phyloP scores from a whole-genome alignment of 1,139 yeast genomes.

The Zygoascus hellenicus region DNA sequence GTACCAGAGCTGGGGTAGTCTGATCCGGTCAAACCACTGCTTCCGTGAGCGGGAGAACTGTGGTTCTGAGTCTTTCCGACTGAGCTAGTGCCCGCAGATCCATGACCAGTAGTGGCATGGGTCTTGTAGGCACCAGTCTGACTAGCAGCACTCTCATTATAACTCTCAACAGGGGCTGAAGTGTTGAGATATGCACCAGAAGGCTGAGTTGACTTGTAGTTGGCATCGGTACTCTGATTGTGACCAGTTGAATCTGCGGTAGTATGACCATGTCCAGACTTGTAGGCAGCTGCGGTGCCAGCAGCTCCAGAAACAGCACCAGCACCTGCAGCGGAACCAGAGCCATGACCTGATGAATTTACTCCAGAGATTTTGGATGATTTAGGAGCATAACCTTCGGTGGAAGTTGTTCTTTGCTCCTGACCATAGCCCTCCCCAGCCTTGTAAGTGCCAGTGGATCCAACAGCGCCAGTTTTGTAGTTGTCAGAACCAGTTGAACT shows the following conservation, averaged over 20 bases:
- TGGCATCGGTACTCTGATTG: not conserved
- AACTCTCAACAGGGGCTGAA: not conserved
- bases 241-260: not conserved
- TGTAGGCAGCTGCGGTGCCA: not conserved
- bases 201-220: not conserved
- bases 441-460: too few species aligned
- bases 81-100: conserved; percentile 8
- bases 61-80: not conserved
- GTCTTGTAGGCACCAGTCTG: conserved; percentile 5
- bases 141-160: conserved; percentile 2
- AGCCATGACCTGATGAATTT: conserved; percentile 10
- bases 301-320: conserved; percentile 13
- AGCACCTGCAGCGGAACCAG: conserved; percentile 15
- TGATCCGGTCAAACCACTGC: too few species aligned
- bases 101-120: conserved; percentile 4
- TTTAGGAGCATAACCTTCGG: too few species aligned
- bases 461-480: too few species aligned
- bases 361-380: too few species aligned
- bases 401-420: too few species aligned
- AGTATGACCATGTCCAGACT: not conserved
- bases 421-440: too few species aligned
- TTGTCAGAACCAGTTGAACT: not conserved
- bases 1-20: too few species aligned
- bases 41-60: too few species aligned
- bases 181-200: too few species aligned